Base-by-base conservation (phyloP, 768 basidiomycete species). In the Phaffia australis region DNA sequence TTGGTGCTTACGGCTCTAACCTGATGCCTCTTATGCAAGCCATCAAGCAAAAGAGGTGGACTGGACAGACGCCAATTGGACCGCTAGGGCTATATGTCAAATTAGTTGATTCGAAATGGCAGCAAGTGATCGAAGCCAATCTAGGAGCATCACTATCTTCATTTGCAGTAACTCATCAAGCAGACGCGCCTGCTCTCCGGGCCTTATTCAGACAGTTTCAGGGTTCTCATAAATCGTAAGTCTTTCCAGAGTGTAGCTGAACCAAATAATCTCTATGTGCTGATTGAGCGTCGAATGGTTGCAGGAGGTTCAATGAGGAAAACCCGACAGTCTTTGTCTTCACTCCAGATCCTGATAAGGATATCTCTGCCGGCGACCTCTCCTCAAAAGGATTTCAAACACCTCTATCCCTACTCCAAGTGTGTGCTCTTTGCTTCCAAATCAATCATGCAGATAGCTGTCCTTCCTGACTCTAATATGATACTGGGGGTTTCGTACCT, bases 61-160 rank as follows among this genome's bases (percentile, higher is more conserved):
- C 69, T 60, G 68, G 70, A 23, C 65, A 70, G 16, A 71, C 66
- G 56, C 78, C 78, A 1, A 65, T 79, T 30, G 77, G 79, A 0
- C 94, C 94, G 0, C 78, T 97, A 29, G 94, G 94, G 0, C 69
- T 81, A 58, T 81, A 83, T 73, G 86, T 97, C 72, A 86, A 84
- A 71, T 82, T 89, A 48, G 82, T 80, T 71, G 87, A 93, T 58
- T 77, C 80, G 2, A 72, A 78, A 68, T 97, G 88, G 83, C 84
- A 83, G 0, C 77, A 77, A 0, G 70, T 89, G n/a, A 75, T 98
- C 78, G 86, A 69, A 75, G 76, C 60, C 2, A 82, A 86, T 70
- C 77, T 99, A 4, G 82, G 81, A 4, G 35, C 57, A 3, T 72
- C 79, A 23, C 79, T 98, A 77, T 81, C 78, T 48, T 81, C 84